Percentiles rank a stretch among this genome's conserved stretches.
These are phyloP conservation scores for Paspalum vaginatum DNA, from an alignment of 176 grass and related monocot species.

Conservation along the genomic window DNA sequence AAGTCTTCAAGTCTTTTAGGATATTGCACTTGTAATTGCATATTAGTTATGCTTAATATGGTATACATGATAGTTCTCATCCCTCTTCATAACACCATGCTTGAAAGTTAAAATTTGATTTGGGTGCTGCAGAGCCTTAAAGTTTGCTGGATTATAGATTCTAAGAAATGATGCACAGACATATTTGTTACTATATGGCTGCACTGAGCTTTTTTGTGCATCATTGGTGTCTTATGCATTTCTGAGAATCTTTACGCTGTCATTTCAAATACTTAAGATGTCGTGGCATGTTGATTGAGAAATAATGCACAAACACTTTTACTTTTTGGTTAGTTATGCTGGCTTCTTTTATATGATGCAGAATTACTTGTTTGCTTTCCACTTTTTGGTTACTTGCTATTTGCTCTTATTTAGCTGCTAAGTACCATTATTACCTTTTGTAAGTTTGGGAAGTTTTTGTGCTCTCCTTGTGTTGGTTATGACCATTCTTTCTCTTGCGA, in stretches of 20 bases:
- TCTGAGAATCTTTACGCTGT: not conserved
- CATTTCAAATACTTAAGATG: slow-evolving; percentile 1
- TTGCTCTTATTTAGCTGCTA: slow-evolving; percentile 21
- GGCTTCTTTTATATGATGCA: not conserved
- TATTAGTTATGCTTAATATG: not conserved
- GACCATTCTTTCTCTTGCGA: slow-evolving; percentile 24
- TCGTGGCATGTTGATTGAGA: not conserved
- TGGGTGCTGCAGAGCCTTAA: not conserved
- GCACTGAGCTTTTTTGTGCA: not conserved
- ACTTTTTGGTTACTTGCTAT: slow-evolving; percentile 14
- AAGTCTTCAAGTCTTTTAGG: slow-evolving; percentile 61
- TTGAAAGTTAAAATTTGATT: slow-evolving; percentile 9
- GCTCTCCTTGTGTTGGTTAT: slow-evolving; percentile 29
- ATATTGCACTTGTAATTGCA: not conserved
- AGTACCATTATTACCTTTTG: not conserved
- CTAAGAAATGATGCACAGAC: not conserved
- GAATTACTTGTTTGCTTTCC: slow-evolving; percentile 12
- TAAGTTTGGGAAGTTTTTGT: not conserved
- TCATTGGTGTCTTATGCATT: not conserved
- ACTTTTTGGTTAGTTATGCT: not conserved
- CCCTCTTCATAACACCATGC: not conserved
- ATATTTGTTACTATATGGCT: not conserved
- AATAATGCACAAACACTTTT: slow-evolving; percentile 25
- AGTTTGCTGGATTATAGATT: not conserved
- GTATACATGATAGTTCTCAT: not conserved